Evolutionary conservation across 805 yeast genomes (phyloP).

Genomic region (Candida peoriensis): DNA sequence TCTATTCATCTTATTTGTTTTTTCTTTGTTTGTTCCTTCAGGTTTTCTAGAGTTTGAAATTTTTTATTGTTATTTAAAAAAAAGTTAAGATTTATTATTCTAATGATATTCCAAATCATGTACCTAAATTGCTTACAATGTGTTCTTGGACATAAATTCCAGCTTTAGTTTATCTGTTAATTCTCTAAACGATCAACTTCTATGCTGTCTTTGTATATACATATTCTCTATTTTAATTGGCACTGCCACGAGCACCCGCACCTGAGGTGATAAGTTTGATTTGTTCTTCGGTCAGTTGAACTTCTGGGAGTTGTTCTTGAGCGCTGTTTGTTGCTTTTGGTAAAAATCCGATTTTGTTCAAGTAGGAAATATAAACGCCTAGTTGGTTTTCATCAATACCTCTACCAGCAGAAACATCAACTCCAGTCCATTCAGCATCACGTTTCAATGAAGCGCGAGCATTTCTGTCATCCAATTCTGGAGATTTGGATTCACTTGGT

Average conservation of each 20-base stretch:
- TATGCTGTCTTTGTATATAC: too few relatives aligned
- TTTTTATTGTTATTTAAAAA: too few relatives aligned
- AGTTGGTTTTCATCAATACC: constrained; percentile 68
- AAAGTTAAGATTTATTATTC: too few relatives aligned
- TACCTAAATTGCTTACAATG: too few relatives aligned
- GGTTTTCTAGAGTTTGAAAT: too few relatives aligned
- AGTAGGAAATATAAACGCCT: constrained; percentile 75
- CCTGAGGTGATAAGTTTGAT: constrained; percentile 55
- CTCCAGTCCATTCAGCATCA: constrained; percentile 61
- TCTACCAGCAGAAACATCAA: constrained; percentile 60
- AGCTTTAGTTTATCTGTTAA: too few relatives aligned
- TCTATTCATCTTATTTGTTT: too few relatives aligned
- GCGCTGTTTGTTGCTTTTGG: constrained; percentile 51
- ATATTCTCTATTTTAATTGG: too few relatives aligned
- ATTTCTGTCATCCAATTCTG: constrained; percentile 87
- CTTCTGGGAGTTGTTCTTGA: constrained; percentile 45
- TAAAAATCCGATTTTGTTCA: constrained; percentile 75
- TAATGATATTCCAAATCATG: too few relatives aligned
- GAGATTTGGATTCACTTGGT: constrained; percentile 89
- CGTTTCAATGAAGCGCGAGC: constrained; percentile 62
- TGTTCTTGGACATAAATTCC: too few relatives aligned
- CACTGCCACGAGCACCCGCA: constrained; percentile 72
- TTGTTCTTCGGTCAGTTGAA: constrained; percentile 52
- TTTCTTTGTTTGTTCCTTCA: too few relatives aligned
- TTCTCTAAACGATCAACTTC: too few relatives aligned